Base-by-base conservation (phyloP, 176 grass and related monocot genomes). In the Raddia guianensis region DNA sequence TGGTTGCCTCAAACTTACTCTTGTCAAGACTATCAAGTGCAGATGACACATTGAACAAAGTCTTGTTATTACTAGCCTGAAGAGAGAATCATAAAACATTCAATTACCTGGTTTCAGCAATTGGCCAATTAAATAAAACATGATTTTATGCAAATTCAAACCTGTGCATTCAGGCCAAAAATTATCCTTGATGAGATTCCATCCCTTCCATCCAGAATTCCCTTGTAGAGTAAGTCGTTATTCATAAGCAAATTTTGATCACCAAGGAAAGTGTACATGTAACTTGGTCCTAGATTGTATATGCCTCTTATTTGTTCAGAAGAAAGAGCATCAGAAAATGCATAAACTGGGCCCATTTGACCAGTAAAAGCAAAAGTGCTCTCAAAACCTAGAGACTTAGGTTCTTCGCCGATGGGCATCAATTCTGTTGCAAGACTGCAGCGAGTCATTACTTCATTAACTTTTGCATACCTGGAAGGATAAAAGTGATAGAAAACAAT, bases 141-240 rank as follows among this genome's bases (percentile, higher is more conserved):
- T 83, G 14, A 57, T 74, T 63, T 63, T 61, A 87, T 53, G 54
- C 37, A 2, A 46, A 55, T 44, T 66, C 16, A 49, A 80, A 95
- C 95, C 95, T 98, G 95, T 20, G 95, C 95, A 72, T 95, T 98
- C 63, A 98, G 78, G 68, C 95, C 95, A 94, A 98, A 98, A 87
- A 98, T 94, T 68, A 98, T 89, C 79, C 89, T 98, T 2, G 90
- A 91, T 78, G 92, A 98, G 80, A 98, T 82, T 43, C 94, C 94
- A 86, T 97, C 94, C 76, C 85, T 89, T 74, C 74, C 72, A 93
- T 91, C 90, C 54, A 97, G 85, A 74, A 97, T 84, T 60, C 88
- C 95, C 65, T 90, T 92, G 81, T 89, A 93, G 7, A 87, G 75
- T 63, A 80, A 83, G 75, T 89, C 92, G 70, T 92, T 86, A 85